Evolutionary conservation across 2,329 filamentous ascomycete genomes (phyloP).

Genomic region (Exophiala sp.): DNA sequence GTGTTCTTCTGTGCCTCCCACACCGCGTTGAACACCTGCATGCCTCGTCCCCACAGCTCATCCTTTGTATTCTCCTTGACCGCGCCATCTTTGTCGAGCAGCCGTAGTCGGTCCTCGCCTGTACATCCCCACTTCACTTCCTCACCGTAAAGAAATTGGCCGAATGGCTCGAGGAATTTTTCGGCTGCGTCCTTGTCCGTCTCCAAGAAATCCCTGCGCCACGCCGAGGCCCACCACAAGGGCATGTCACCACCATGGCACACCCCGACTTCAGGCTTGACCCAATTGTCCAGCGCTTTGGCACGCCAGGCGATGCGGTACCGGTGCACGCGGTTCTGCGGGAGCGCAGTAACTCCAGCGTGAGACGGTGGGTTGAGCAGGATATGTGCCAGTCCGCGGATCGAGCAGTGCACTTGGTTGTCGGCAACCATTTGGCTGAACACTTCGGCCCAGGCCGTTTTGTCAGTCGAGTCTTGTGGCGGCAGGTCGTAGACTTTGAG

Average conservation of each 20-base stretch:
- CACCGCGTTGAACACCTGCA: conserved; percentile 24
- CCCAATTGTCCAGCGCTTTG: conserved; percentile 23
- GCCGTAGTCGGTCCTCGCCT: conserved; percentile 13
- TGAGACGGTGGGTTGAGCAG: conserved; percentile 18
- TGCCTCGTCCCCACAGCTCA: conserved; percentile 25
- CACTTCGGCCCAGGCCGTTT: conserved; percentile 32
- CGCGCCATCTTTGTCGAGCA: conserved; percentile 21
- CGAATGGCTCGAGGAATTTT: conserved; percentile 26
- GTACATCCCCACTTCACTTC: conserved; percentile 9
- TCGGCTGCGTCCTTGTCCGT: conserved; percentile 18
- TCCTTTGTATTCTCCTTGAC: conserved; percentile 24
- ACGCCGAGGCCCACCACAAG: conserved; percentile 28
- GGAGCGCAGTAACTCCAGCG: conserved; percentile 10
- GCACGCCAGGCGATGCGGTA: conserved; percentile 30
- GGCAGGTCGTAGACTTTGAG: conserved; percentile 36
- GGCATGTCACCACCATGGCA: conserved; percentile 27
- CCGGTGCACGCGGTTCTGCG: conserved; percentile 17
- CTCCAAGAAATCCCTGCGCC: conserved; percentile 22
- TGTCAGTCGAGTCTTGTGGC: conserved; percentile 27
- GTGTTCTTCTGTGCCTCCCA: conserved; percentile 21
- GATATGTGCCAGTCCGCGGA: conserved; percentile 34
- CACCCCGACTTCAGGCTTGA: conserved; percentile 23
- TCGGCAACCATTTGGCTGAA: conserved; percentile 45
- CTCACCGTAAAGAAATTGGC: conserved; percentile 23
- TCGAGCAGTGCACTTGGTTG: conserved; percentile 40